Evolutionary conservation across 1,284 basidiomycete species (phyloP), one percentile per base, ranked within the genome.

Genomic region (Cutaneotrichosporon dermatis): DNA sequence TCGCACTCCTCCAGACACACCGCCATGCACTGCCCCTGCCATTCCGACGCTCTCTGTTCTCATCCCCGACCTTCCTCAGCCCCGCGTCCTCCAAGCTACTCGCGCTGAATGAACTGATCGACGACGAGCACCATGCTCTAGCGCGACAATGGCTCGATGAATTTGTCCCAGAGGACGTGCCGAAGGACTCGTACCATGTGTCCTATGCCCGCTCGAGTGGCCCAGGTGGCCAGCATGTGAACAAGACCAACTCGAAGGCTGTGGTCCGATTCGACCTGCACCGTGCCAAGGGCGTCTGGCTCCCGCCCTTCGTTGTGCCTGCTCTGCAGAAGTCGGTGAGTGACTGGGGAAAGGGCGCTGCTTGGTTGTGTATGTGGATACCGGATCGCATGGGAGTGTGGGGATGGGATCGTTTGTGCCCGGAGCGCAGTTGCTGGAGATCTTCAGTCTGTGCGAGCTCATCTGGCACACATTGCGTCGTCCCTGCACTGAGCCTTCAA

Each of bases 171-270:
- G 66, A 67, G 10, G 73, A 75, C 64, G 70, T 79, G 33, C 77
- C 77, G 0, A 70, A 68, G 43, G 65, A 69, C 15, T 65, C 63
- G 2, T 73, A 70, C 45, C 64, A 68, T n/a, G 66, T 71, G 8
- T 62, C 64, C 6, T 74, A 71, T 52, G 70, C 70, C 15, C 63
- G 76, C 37, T 75, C 73, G 2, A 72, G 69, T 43, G 77, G 77
- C 4, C 76, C 77, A 0, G 77, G 77, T 15, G 77, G 77, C 6
- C 77, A 79, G 72, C 76, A 79, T 62, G 77, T 79, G 13, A 79
- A 79, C 59, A 79, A 76, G 65, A 75, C 76, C 12, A 75, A 71
- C 61, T 76, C 76, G 5, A 79, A 79, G 62, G 76, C 76, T 5
- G 69, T 72, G 1, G 44, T 79, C 2, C 64, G 73, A 25, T 68